phyloP scores from a whole-genome alignment of 2,329 filamentous ascomycete species.

The Amauroascus verrucosus region DNA sequence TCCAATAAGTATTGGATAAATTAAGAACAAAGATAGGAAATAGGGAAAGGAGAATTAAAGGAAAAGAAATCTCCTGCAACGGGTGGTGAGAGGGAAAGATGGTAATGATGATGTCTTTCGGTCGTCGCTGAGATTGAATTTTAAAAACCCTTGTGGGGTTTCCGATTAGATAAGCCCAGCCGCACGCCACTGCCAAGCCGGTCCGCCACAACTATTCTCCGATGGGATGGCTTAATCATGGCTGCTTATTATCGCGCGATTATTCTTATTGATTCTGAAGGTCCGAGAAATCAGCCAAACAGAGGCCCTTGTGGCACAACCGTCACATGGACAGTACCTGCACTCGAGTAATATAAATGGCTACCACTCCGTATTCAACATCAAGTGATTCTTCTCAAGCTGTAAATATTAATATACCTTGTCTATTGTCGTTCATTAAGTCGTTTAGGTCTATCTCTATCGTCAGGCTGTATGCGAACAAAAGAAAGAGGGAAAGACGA shows the following conservation, averaged over 20 bases:
- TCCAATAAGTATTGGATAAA: background rate
- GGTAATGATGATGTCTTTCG: background rate
- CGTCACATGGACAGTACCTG: background rate
- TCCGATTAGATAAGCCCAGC: slow-evolving; percentile 8
- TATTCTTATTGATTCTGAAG: background rate
- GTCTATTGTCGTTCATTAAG: slow-evolving; percentile 8
- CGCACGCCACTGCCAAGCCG: slow-evolving; percentile 5
- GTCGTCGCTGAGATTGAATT: background rate
- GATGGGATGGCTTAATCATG: background rate
- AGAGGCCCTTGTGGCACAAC: background rate
- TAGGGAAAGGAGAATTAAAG: background rate
- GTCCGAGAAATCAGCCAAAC: background rate
- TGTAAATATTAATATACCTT: background rate
- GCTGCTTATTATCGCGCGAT: background rate
- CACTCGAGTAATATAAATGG: background rate
- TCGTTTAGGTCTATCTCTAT: slow-evolving; percentile 9
- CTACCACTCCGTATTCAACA: background rate
- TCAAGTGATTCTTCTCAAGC: background rate
- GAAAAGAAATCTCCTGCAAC: background rate
- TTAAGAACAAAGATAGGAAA: background rate
- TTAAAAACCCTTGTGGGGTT: slow-evolving; percentile 10
- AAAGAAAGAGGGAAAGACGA: background rate
- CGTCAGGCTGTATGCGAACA: background rate
- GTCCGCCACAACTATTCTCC: slow-evolving; percentile 1
- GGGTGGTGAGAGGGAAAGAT: background rate